A percentile compares a stretch with the other conserved stretches of the same genome.
These are phyloP conservation scores for Peronospora farinosa DNA, from an alignment of 352 stramenopile genomes.

Conservation along the genomic window DNA sequence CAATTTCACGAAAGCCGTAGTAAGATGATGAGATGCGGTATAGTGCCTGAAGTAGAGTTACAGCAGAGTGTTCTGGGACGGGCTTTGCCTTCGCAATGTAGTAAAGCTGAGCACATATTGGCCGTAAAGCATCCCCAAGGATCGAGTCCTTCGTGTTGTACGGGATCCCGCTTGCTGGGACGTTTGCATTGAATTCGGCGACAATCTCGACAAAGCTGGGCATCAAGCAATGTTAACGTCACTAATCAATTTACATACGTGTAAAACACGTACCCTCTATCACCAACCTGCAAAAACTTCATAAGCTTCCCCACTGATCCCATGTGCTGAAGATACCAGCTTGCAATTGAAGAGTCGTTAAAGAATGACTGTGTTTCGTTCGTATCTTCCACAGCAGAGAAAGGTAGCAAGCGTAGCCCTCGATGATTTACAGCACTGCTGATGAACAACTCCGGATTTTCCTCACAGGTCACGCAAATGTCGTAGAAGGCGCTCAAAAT, in stretches of 20 bases:
- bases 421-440: conserved; percentile 59
- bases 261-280: conserved; percentile 48
- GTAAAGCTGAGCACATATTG: conserved; percentile 76
- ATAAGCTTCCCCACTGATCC: conserved; percentile 57
- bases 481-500: conserved; percentile 75
- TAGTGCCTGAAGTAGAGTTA: conserved; percentile 74
- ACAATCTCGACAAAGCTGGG: conserved; percentile 75
- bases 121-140: conserved; percentile 66
- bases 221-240: conserved; percentile 6
- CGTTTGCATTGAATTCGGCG: conserved; percentile 88
- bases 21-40: conserved; percentile 84
- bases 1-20: conserved; percentile 81
- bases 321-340: conserved; percentile 75
- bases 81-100: conserved; percentile 63
- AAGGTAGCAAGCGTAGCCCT: conserved; percentile 59
- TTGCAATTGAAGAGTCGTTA: conserved; percentile 71
- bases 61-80: conserved; percentile 55
- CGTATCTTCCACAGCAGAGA: conserved; percentile 63
- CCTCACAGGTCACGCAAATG: conserved; percentile 64
- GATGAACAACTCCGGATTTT: conserved; percentile 72
- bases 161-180: conserved; percentile 72
- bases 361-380: conserved; percentile 72
- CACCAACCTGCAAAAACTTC: conserved; percentile 42
- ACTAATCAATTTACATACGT: neutral
- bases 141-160: conserved; percentile 81